Percentiles rank a stretch among this genome's conserved stretches.
These are phyloP conservation scores for Cucurbitaria berberidis DNA, from an alignment of 2,329 filamentous ascomycete species.

Conservation along the genomic window DNA sequence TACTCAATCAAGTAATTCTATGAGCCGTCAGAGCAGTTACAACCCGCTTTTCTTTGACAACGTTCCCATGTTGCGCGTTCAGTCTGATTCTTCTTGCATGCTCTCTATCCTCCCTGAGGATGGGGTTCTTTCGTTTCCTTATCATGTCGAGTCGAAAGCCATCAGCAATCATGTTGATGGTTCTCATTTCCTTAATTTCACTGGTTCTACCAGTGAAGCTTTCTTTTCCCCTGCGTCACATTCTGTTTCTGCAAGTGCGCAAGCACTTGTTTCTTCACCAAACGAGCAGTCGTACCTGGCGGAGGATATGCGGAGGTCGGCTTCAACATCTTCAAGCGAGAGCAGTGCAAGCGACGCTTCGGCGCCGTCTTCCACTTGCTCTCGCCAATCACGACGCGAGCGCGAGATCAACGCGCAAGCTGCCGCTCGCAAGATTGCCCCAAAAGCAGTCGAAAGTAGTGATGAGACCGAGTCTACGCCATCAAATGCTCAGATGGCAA, in stretches of 20 bases:
- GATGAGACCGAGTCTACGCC: slow-evolving; percentile 36
- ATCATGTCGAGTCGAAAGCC: slow-evolving; percentile 41
- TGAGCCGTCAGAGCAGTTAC: slow-evolving; percentile 56
- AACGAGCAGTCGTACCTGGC: slow-evolving; percentile 44
- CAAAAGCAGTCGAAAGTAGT: slow-evolving; percentile 46
- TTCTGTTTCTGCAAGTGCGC: slow-evolving; percentile 41
- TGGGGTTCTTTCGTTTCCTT: slow-evolving; percentile 44
- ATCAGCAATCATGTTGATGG: slow-evolving; percentile 40
- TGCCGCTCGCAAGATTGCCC: slow-evolving; percentile 58
- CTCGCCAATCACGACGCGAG: slow-evolving; percentile 56
- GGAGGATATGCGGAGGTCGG: slow-evolving; percentile 59
- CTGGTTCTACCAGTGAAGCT: slow-evolving; percentile 47
- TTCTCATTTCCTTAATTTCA: slow-evolving; percentile 42
- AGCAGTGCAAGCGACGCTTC: slow-evolving; percentile 53
- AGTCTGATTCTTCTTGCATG: slow-evolving; percentile 50
- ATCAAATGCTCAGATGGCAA: slow-evolving; percentile 57
- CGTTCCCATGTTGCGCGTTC: slow-evolving; percentile 53
- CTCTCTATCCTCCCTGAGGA: slow-evolving; percentile 46
- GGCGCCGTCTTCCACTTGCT: slow-evolving; percentile 51
- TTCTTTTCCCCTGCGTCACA: slow-evolving; percentile 38
- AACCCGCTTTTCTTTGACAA: slow-evolving; percentile 50
- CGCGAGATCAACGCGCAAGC: slow-evolving; percentile 57
- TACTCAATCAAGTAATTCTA: slow-evolving; percentile 46
- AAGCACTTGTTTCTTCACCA: slow-evolving; percentile 41
- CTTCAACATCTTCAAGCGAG: slow-evolving; percentile 48